A percentile compares a stretch with the other conserved stretches of the same genome.
phyloP scores from a whole-genome alignment of 345 rosid genomes.

The Pugionium cornutum region DNA sequence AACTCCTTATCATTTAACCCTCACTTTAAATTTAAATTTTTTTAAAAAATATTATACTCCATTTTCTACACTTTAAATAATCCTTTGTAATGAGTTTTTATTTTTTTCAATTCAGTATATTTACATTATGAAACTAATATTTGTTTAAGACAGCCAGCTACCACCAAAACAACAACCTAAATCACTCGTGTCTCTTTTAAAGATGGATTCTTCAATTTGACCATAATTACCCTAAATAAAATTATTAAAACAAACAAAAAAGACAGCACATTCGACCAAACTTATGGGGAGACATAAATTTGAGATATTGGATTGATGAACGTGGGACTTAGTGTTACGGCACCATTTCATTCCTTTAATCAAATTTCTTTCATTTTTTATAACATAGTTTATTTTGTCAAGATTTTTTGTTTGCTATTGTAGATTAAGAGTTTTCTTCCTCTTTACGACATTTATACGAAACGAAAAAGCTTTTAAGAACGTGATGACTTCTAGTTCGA shows the following conservation, averaged over 20 bases:
- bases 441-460: constrained; percentile 21
- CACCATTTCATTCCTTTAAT: constrained; percentile 35
- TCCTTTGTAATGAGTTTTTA: constrained; percentile 8
- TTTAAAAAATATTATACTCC: background rate
- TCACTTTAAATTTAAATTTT: constrained; percentile 28
- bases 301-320: constrained; percentile 34
- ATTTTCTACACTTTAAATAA: constrained; percentile 7
- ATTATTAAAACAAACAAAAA: background rate
- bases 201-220: background rate
- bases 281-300: constrained; percentile 29
- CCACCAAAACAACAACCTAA: constrained; percentile 8
- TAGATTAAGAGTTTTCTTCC: constrained; percentile 23
- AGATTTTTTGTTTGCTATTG: background rate
- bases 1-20: constrained; percentile 40
- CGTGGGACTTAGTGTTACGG: constrained; percentile 42
- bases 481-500: constrained; percentile 35
- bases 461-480: constrained; percentile 23
- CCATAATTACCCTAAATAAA: background rate
- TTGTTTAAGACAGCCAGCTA: constrained; percentile 7
- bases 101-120: background rate
- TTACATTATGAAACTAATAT: background rate
- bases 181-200: constrained; percentile 4
- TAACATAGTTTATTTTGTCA: constrained; percentile 17
- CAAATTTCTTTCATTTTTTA: constrained; percentile 19
- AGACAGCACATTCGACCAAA: constrained; percentile 26